These are phyloP conservation scores for Paraleonurus japonicus DNA, from an alignment of 257 asterid species.

Conservation along the genomic window DNA sequence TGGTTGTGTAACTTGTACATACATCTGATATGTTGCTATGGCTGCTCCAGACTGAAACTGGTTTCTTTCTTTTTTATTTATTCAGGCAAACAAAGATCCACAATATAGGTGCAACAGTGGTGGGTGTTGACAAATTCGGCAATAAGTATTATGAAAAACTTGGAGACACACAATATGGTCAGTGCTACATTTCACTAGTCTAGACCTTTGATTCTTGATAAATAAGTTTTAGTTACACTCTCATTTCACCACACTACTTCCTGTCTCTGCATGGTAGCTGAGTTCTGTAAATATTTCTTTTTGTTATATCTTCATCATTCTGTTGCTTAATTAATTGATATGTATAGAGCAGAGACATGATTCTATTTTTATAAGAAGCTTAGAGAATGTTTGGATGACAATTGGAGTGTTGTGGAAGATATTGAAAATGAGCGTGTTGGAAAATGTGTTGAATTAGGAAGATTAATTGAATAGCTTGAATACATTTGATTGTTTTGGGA, in stretches of 20 bases:
- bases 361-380: background rate
- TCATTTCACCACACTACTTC: background rate
- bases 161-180: slow-evolving; percentile 86
- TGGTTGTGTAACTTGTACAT: background rate
- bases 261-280: slow-evolving; percentile 12
- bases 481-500: background rate
- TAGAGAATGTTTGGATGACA: background rate
- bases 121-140: slow-evolving; percentile 92
- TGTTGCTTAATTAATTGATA: background rate
- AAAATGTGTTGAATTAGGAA: background rate
- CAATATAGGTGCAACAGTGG: slow-evolving; percentile 84
- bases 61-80: background rate
- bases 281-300: background rate
- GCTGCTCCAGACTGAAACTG: too few species aligned
- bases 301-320: background rate
- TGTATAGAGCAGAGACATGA: background rate
- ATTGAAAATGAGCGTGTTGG: background rate
- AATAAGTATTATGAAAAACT: slow-evolving; percentile 88
- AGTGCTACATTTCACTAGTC: slow-evolving; percentile 29
- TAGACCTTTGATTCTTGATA: background rate
- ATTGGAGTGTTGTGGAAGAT: background rate
- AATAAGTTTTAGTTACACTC: background rate
- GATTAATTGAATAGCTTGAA: background rate
- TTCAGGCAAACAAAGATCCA: slow-evolving; percentile 92
- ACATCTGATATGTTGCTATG: too few species aligned